These are phyloP conservation scores for Circinella umbellata DNA, from an alignment of 371 early-diverging fungal species.

Conservation along the genomic window DNA sequence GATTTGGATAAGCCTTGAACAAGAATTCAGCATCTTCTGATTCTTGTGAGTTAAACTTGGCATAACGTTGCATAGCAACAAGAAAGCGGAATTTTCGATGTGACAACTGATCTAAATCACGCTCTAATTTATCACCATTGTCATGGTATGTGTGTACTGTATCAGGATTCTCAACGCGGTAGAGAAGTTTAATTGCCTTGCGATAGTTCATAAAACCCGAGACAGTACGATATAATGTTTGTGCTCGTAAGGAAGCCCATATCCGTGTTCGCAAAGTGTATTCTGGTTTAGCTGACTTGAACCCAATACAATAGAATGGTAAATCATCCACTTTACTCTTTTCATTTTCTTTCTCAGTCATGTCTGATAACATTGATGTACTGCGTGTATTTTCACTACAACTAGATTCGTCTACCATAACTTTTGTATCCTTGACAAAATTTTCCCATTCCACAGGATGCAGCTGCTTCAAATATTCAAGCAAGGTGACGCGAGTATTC, in stretches of 20 bases:
- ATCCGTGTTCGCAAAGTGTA: conserved; percentile 86
- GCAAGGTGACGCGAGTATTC: conserved; percentile 76
- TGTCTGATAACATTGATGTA: not conserved
- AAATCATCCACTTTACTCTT: conserved; percentile 74
- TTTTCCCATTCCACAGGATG: conserved; percentile 89
- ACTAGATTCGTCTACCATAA: conserved; percentile 69
- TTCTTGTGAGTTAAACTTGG: conserved; percentile 77
- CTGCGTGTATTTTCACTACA: not conserved
- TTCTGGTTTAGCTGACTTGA: conserved; percentile 83
- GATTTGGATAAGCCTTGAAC: conserved; percentile 74
- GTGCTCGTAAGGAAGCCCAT: conserved; percentile 89
- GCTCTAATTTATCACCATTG: conserved; percentile 62
- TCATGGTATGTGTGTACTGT: conserved; percentile 63
- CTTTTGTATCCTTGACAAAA: conserved; percentile 88
- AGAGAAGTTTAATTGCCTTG: conserved; percentile 80
- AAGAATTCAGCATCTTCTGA: conserved; percentile 78
- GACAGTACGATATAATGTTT: conserved; percentile 88
- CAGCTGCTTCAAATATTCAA: conserved; percentile 87
- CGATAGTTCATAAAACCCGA: conserved; percentile 92
- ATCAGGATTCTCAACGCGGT: conserved; percentile 82
- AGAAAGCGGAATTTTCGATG: conserved; percentile 82
- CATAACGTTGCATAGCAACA: conserved; percentile 88
- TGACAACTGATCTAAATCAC: conserved; percentile 70
- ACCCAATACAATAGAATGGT: conserved; percentile 83
- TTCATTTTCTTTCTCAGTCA: not conserved